Evolutionary conservation across 352 stramenopile genomes (phyloP).

Genomic region (Globisporangium orthogonon): DNA sequence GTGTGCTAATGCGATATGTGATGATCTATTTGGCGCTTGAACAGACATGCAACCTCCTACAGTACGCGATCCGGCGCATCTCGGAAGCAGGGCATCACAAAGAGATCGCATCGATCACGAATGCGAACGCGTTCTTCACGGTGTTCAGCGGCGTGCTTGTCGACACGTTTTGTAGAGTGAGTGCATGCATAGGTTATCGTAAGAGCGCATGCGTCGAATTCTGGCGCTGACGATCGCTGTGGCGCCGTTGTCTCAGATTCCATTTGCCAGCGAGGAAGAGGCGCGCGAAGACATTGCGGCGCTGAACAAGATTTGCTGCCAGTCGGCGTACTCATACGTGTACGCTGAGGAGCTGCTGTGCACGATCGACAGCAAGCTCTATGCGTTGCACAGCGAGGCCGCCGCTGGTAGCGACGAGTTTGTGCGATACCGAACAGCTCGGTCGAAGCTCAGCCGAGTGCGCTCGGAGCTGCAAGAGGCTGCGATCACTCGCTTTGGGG

Average conservation of each 20-base stretch:
- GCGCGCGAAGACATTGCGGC: conserved; percentile 59
- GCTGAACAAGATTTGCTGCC: conserved; percentile 79
- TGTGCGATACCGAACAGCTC: conserved; percentile 42
- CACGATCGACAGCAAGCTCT: conserved; percentile 66
- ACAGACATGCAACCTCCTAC: conserved; percentile 73
- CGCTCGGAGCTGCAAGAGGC: conserved; percentile 72
- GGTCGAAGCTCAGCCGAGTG: conserved; percentile 68
- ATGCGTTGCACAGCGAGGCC: conserved; percentile 35
- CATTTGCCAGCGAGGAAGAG: conserved; percentile 77
- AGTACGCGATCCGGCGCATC: conserved; percentile 84
- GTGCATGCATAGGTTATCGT: background rate
- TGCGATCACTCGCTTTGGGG: conserved; percentile 53
- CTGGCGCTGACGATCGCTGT: background rate
- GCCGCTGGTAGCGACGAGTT: conserved; percentile 21
- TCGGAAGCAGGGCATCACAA: conserved; percentile 85
- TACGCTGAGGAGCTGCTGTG: conserved; percentile 76
- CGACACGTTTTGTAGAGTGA: conserved; percentile 68
- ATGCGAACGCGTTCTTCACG: conserved; percentile 79
- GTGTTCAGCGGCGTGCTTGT: conserved; percentile 80
- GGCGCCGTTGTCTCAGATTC: conserved; percentile 39
- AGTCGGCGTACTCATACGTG: conserved; percentile 80
- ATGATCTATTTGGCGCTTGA: background rate
- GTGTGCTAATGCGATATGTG: background rate
- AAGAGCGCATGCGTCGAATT: background rate
- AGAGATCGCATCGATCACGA: conserved; percentile 82